Evolutionary conservation across 2,329 filamentous ascomycete species (phyloP), one percentile per base, ranked within the genome.

Genomic region (Davidsoniella eucalypti): DNA sequence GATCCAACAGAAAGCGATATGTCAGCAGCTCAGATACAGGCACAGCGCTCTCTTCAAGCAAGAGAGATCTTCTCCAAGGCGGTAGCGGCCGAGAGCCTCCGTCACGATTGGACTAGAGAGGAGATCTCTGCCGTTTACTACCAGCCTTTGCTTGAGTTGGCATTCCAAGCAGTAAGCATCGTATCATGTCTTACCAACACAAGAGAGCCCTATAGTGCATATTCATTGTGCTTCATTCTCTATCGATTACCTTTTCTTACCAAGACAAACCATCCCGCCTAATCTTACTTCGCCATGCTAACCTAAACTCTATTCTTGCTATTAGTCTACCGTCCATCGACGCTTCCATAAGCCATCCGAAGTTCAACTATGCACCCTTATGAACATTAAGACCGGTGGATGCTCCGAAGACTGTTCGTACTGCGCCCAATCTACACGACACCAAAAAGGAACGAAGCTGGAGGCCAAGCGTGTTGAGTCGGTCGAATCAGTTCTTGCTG

Each of bases 301-400:
- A 33, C 29, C 29, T 5, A 43, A 25, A 40, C 44, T 17, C 41
- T 18, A 48, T 39, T 45, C 18, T 38, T 44, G 43, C 41, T 56
- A 59, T 29, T 56, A 92, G 86, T 79, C 77, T 56, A 75, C 73
- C 36, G 69, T 94, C 52, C 87, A 94, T 65, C 80, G 86, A 43
- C 81, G 82, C 58, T 93, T 93, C 69, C 87, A 94, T 67, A 76
- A 84, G 60, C 84, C 87, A 5, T 72, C 80, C 44, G 80, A 85
- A 25, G 85, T 94, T 55, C 87, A 94, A 65, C 82, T 94, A 66
- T 94, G 87, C 69, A 94, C 87, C 0, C 72, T 94, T 52, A 93
- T 94, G 84, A 94, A 93, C 71, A 94, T 94, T 70, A 94, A 94
- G 64, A 93, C 86, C 7, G 87, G 87, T 50, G 87, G 87, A 44